Conservation (phyloP, 2,329 filamentous ascomycete genomes). For the Diplodia intermedia region DNA sequence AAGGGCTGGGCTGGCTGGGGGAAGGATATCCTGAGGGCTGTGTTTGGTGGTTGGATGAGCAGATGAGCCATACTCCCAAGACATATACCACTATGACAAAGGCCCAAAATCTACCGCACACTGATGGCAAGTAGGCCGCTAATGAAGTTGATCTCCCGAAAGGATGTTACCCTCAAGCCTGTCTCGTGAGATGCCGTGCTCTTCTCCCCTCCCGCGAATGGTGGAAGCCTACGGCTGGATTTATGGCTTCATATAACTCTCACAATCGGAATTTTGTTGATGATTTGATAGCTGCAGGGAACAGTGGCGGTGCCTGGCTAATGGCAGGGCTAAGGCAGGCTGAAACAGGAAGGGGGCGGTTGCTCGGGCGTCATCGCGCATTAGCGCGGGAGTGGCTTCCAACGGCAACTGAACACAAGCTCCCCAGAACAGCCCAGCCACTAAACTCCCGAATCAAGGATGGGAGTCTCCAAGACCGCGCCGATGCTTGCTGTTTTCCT, state of each 20-base stretch:
- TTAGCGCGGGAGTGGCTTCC: not conserved
- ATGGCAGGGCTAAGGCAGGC: not conserved
- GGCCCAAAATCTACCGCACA: not conserved
- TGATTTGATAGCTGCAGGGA: too few species aligned
- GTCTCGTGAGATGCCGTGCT: not conserved
- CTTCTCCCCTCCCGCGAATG: not conserved
- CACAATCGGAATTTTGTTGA: too few species aligned
- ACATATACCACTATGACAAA: not conserved
- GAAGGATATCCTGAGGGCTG: slow-evolving; percentile 44
- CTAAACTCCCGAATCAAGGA: slow-evolving; percentile 7
- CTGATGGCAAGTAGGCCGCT: not conserved
- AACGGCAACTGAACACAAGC: slow-evolving; percentile 1
- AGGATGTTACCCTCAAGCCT: not conserved
- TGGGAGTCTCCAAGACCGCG: slow-evolving; percentile 1
- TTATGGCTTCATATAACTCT: too few species aligned
- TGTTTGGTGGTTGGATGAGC: slow-evolving; percentile 34
- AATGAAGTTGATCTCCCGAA: not conserved
- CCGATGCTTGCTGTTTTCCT: not conserved
- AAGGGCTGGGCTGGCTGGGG: slow-evolving; percentile 63
- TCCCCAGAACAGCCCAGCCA: slow-evolving; percentile 6
- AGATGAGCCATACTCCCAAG: not conserved
- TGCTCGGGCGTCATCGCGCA: not conserved
- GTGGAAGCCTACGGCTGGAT: too few species aligned
- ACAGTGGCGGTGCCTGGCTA: not conserved
- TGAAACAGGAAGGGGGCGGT: not conserved